Evolutionary conservation across 148 eudicot species (phyloP), one percentile per base, ranked within the genome.

Genomic region (Gaultheria prostrata): DNA sequence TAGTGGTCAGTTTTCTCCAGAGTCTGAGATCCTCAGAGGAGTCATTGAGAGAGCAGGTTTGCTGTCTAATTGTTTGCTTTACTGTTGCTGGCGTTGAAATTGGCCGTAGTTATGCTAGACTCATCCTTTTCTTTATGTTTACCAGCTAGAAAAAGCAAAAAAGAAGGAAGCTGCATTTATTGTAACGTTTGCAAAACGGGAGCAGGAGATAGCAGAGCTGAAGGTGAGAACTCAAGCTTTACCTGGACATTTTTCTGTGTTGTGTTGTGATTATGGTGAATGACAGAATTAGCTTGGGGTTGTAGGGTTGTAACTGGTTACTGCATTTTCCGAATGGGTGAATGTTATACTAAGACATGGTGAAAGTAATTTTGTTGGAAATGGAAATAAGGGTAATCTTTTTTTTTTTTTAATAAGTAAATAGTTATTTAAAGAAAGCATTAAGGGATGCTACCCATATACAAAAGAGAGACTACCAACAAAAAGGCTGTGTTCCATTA

Each of bases 91-190:
- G 20, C 14, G 43, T 17, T n/a, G 48, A 8, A 77, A 51, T 20
- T 43, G 54, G 15, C 20, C 7, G 50, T 61, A 18, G 17, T 24
- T 56, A 83, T 53, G 8, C 43, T 57, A 72, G 56, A 61, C 17
- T 67, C 59, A 71, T 75, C 13, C 17, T 78, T 82, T 30, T 76
- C 53, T 3, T 77, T 85, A 21, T 83, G 53, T 53, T 73, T 74
- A 48, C 81, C 89, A 97, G 99, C 90, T 95, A 76, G 99, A 97
- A 78, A 97, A 94, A 77, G 98, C 98, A 83, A 97, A 95, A 89
- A 97, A 93, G 82, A 97, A 93, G 89, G 99, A 97, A 92, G 99
- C 99, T 79, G 99, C 98, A 26, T 95, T 95, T 85, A 93, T 97
- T 83, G 98, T 95, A 80, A 95, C 98, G 39, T 92, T 93, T 92